Conservation (phyloP, 306 rosid species). For the Pyrus communis region DNA sequence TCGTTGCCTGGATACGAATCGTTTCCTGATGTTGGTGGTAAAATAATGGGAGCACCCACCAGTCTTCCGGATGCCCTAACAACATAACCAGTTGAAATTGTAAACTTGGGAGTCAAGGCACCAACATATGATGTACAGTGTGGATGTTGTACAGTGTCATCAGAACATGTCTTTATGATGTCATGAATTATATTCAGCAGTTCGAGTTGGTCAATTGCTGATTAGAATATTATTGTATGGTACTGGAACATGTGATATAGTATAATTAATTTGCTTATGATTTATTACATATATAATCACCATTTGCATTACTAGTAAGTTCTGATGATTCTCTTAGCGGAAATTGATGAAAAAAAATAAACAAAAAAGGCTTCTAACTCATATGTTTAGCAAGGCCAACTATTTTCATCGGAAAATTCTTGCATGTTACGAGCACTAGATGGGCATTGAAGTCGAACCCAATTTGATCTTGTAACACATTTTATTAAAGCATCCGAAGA, state of each 20-base stretch:
- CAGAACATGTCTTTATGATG: not conserved
- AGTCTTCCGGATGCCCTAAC: slow-evolving; percentile 61
- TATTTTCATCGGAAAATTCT: too few relatives aligned
- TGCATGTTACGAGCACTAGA: too few relatives aligned
- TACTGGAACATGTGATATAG: too few relatives aligned
- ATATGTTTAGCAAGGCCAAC: too few relatives aligned
- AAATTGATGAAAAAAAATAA: too few relatives aligned
- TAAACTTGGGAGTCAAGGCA: not conserved
- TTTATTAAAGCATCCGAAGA: not conserved
- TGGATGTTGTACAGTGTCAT: not conserved
- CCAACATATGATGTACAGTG: not conserved
- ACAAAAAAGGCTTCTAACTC: too few relatives aligned
- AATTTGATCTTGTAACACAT: not conserved
- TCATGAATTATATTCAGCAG: too few relatives aligned
- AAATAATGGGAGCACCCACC: slow-evolving; percentile 53
- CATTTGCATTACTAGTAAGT: not conserved
- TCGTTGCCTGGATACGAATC: slow-evolving; percentile 32
- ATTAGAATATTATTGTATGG: not conserved
- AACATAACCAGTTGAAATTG: slow-evolving; percentile 21
- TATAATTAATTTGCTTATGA: too few relatives aligned
- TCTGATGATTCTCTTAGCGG: too few relatives aligned
- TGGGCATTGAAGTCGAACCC: too few relatives aligned
- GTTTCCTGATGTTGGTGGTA: slow-evolving; percentile 74
- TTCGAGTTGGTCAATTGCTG: not conserved
- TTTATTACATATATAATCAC: not conserved